Evolutionary conservation across 768 basidiomycete genomes (phyloP), one percentile per base, ranked within the genome.

Genomic region (Galerina marginata): DNA sequence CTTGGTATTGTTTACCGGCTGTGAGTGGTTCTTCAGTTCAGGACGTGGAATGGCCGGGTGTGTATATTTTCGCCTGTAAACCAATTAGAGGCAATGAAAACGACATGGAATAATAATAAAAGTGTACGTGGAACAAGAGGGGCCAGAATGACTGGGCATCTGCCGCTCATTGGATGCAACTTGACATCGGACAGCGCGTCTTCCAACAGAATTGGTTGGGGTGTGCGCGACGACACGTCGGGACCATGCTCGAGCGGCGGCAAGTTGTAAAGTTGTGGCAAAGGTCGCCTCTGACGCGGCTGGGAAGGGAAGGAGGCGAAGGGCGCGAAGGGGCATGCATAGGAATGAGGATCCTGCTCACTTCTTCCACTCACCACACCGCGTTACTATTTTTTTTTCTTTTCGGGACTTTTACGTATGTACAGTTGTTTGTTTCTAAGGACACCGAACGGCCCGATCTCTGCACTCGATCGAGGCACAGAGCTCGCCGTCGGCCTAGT

Each of bases 181-280:
- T 47, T 60, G 67, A 37, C 52, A 49, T 6, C 44, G 44, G 12
- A 59, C 47, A 53, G 39, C 54, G 51, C 56, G 61, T 56, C 57
- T 58, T 36, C 51, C 50, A 45, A 39, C n/a, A 42, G 5, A 29
- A 58, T 47, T 58, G 23, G 50, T 49, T 9, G 58, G 56, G 11
- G 64, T 14, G 53, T 62, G 49, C 12, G 68, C 66, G 33, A 52
- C 39, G 54, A 65, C 64, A 54, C 63, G 70, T 61, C 67, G 54
- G n/a, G 71, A 64, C 77, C 82, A 87, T 48, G 84, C 85, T 51
- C 79, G 80, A 63, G 76, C 76, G 16, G 85, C 84, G 57, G 83
- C 84, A 40, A 74, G 74, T 56, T 81, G 81, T 4, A 85, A 74
- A 47, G 80, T 72, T 49, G 75, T 72, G 29, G 72, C 69, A 63